These are phyloP conservation scores for Platismatia glauca DNA, from an alignment of 495 filamentous ascomycete species.

Conservation along the genomic window DNA sequence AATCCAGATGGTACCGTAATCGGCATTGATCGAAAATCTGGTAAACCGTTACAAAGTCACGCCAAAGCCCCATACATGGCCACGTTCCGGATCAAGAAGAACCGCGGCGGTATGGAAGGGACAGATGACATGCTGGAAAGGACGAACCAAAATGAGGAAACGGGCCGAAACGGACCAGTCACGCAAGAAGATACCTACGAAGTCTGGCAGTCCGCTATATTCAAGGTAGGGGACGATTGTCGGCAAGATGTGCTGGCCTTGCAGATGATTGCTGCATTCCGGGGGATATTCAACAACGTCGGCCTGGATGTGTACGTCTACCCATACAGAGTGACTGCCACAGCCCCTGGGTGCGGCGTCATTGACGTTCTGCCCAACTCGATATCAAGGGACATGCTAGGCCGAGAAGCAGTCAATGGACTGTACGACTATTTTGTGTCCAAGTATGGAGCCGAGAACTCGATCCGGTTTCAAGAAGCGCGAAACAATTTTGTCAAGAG, in stretches of 20 bases:
- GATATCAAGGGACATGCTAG: constrained; percentile 97
- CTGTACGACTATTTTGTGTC: constrained; percentile 96
- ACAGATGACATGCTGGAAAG: constrained; percentile 24
- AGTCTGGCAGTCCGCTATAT: constrained; percentile 98
- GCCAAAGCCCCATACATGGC: constrained; percentile 99
- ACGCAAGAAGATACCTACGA: constrained; percentile 49
- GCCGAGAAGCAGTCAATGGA: constrained; percentile 93
- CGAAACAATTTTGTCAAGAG: constrained; percentile 97
- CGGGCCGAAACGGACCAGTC: constrained; percentile 9
- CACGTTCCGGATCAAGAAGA: constrained; percentile 91
- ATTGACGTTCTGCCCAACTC: constrained; percentile 97
- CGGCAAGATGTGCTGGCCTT: constrained; percentile 93
- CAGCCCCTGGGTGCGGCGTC: constrained; percentile 93
- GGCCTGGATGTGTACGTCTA: constrained; percentile 96
- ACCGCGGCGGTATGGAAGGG: constrained; percentile 36
- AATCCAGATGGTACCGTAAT: constrained; percentile 96
- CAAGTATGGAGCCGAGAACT: constrained; percentile 94
- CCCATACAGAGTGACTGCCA: constrained; percentile 96
- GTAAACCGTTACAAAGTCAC: constrained; percentile 93
- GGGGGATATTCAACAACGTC: constrained; percentile 87
- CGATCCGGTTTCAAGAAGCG: constrained; percentile 86
- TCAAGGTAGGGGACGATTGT: constrained; percentile 99
- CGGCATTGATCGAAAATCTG: constrained; percentile 94
- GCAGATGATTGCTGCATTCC: constrained; percentile 96
- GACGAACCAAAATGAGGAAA: constrained; percentile 35